These are phyloP conservation scores for Lojkania enalia DNA, from an alignment of 2,329 filamentous ascomycete genomes.

Conservation along the genomic window DNA sequence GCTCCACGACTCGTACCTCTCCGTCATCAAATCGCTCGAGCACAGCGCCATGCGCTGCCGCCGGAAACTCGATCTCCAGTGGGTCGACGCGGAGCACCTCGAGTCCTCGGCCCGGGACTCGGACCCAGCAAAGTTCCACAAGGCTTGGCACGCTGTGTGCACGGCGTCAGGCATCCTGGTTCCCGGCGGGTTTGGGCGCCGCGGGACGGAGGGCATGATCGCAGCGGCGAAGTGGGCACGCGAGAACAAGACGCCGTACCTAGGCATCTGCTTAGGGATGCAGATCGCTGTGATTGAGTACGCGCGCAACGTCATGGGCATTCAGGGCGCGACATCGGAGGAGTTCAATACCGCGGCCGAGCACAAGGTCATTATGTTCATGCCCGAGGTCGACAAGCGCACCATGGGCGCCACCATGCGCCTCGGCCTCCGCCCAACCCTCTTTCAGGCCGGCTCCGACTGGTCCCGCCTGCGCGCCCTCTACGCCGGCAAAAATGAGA, in stretches of 20 bases:
- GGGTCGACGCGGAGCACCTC: constrained; percentile 83
- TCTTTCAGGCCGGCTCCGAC: constrained; percentile 75
- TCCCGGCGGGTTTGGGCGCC: constrained; percentile 77
- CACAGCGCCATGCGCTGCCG: constrained; percentile 87
- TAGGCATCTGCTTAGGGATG: constrained; percentile 91
- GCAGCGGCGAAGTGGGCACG: constrained; percentile 84
- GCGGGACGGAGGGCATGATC: constrained; percentile 91
- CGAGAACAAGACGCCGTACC: constrained; percentile 75
- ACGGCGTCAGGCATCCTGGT: constrained; percentile 70
- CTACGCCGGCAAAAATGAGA: constrained; percentile 61
- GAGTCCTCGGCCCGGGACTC: constrained; percentile 65
- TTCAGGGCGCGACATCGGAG: constrained; percentile 59
- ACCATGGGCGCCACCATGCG: constrained; percentile 87
- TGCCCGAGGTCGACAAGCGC: constrained; percentile 83
- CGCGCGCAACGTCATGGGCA: constrained; percentile 73
- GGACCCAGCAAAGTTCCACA: constrained; percentile 75
- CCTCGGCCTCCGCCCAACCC: constrained; percentile 72
- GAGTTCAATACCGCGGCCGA: constrained; percentile 64
- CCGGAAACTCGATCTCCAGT: constrained; percentile 77
- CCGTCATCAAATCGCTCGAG: constrained; percentile 83
- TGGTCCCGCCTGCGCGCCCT: constrained; percentile 78
- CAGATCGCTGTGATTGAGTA: constrained; percentile 91
- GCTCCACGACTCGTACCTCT: constrained; percentile 83
- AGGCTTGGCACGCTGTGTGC: constrained; percentile 80
- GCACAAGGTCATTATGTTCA: constrained; percentile 79